Conservation (phyloP, 805 yeast species). For the Ogataea zsoltii region DNA sequence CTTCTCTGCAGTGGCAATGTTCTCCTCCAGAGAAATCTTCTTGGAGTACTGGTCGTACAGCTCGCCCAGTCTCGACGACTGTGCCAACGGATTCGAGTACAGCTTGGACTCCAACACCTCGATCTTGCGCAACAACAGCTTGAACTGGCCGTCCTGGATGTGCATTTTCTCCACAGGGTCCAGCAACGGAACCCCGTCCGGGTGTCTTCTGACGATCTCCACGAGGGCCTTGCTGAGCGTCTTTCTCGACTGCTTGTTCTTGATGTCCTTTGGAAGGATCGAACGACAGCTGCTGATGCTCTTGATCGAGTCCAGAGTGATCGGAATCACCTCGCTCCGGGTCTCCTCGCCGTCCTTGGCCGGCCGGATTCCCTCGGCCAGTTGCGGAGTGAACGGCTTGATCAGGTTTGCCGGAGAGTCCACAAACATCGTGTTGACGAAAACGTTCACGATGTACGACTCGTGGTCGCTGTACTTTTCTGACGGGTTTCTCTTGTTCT, state of each 20-base stretch:
- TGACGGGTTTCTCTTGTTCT: conserved; percentile 52
- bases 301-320: conserved; percentile 75
- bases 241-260: conserved; percentile 57
- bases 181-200: conserved; percentile 87
- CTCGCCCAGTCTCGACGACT: conserved; percentile 59
- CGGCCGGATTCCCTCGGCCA: conserved; percentile 89
- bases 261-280: conserved; percentile 73
- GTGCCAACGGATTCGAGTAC: conserved; percentile 64
- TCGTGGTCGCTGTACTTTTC: conserved; percentile 79
- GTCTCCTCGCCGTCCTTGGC: conserved; percentile 70
- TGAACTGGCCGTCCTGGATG: conserved; percentile 70
- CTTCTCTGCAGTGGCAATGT: conserved; percentile 58
- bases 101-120: conserved; percentile 80
- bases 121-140: conserved; percentile 67
- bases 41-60: conserved; percentile 63
- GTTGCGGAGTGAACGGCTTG: conserved; percentile 72
- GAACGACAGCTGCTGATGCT: conserved; percentile 79
- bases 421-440: conserved; percentile 72
- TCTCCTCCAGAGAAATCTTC: conserved; percentile 61
- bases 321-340: conserved; percentile 77
- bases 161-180: conserved; percentile 94
- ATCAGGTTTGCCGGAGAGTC: conserved; percentile 85
- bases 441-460: conserved; percentile 82
- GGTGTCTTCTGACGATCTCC: conserved; percentile 81
- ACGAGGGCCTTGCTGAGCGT: conserved; percentile 67